Conservation (phyloP, 2,329 filamentous ascomycete species). For the Penicillium fuscoglaucum region DNA sequence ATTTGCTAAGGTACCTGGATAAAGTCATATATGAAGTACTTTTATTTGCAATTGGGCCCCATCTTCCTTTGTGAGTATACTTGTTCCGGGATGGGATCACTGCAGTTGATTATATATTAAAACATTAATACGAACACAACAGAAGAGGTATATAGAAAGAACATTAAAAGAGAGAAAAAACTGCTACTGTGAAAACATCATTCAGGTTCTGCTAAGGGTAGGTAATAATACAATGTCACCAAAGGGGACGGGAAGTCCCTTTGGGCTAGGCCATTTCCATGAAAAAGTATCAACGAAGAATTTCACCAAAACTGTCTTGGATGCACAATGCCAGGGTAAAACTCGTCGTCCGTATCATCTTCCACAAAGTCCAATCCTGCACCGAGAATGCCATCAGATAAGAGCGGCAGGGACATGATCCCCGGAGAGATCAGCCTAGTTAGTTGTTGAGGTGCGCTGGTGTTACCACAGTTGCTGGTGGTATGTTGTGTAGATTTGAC, state of each 20-base stretch:
- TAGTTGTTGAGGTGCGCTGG: conserved; percentile 16
- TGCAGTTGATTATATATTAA: no score
- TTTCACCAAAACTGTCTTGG: not conserved
- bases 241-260: not conserved
- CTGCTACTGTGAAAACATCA: not conserved
- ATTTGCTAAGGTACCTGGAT: not conserved
- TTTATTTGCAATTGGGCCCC: not conserved
- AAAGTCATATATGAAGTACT: not conserved
- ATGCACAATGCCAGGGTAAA: conserved; percentile 4
- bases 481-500: conserved; percentile 23
- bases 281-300: not conserved
- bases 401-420: not conserved
- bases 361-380: not conserved
- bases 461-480: conserved; percentile 18
- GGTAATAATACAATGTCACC: not conserved
- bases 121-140: not conserved
- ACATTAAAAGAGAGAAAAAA: not conserved
- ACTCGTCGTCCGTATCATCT: conserved; percentile 9
- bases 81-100: not conserved
- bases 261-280: not conserved
- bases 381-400: not conserved
- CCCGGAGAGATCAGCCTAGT: conserved; percentile 18
- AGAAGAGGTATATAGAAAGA: not conserved
- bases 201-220: not conserved
- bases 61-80: not conserved